Evolutionary conservation across 225 moss, liverwort and hornwort genomes (phyloP), one percentile per base, ranked within the genome.

Genomic region (Pseudisothecium myosuroides): DNA sequence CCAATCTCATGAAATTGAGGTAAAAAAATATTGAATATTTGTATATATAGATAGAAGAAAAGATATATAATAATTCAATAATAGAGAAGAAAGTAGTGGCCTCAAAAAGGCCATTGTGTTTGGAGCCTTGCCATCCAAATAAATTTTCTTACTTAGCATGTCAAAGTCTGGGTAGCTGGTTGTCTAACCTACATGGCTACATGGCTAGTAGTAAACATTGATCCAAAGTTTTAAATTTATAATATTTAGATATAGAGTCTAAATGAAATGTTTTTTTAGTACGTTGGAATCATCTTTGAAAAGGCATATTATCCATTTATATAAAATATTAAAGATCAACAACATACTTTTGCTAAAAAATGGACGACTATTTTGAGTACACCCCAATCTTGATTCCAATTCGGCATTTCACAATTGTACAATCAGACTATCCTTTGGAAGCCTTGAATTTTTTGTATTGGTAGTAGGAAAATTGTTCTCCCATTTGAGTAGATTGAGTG

Each of bases 321-420:
- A 45, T 29, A 74, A 17, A 17, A 3, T 74, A 17, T 17, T 43
- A 9, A 74, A 10, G 11, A 45, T 47, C 29, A 43, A 28, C 3
- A 9, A 11, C 1, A 74, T 18, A 47, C 1, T 74, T 47, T 47
- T 1, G 29, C 18, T 45, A 4, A 18, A 45, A 29, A 17, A 6
- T 73, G 9, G 72, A 28, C 28, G 3, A 10, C 43, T 43, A n/a
- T 26, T 43, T 45, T 45, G 0, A 17, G 3, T 41, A 26, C 0
- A 0, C 0, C 3, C 17, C 27, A 27, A 27, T 6, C 3, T 73
- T 17, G 5, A 2, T 10, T 4, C 6, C 0, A 0, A 47, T 4
- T 73, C 28, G n/a, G n/a, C 28, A 73, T 15, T 45, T 73, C 6
- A 29, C 17, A 26, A 41, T 17, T 73, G 6, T 12, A 45, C 45